Evolutionary conservation across 1,284 basidiomycete species (phyloP), one percentile per base, ranked within the genome.

Genomic region (Microbotryum scabiosae): DNA sequence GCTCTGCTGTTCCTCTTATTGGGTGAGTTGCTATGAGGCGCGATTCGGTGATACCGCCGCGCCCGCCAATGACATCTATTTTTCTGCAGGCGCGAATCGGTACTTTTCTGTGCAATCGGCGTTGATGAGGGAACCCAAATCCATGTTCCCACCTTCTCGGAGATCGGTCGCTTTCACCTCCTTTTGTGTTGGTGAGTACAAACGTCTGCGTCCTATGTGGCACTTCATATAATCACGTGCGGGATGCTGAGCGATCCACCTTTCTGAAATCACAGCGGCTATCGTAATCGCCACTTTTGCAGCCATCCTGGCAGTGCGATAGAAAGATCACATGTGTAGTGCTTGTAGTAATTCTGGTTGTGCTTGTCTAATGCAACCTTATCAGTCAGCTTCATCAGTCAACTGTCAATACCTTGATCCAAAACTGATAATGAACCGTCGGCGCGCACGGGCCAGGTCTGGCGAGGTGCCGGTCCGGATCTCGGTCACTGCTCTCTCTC

Each of bases 71-170:
- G 9, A 30, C 30, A 30, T 16, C 18, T 20, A 8, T 54, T 21
- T 20, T 26, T 28, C 9, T 30, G 20, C 59, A 68, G 62, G 64
- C 14, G 56, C 46, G 3, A 48, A 55, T 28, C 60, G 65, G 14
- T 66, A 61, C 56, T 68, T 66, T 20, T 32, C 45, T 2, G 43
- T 59, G 9, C 64, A 68, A 36, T 1, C 16, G 4, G 62, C 62
- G 1, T 52, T 68, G n/a, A 64, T 66, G 62, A 25, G 30, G 20
- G 56, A 44, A 8, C 66, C 66, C 23, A 25, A 52, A 4, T 61
- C 59, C 25, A 57, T 58, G 30, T 67, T 67, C 46, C 66, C 66
- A 18, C 66, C 66, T 0, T 63, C 66, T 4, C 36, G 59, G 5
- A 51, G 63, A 14, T 61, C 56, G 23, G 54, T 65, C 54, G 55